Base-by-base conservation (phyloP, 2,329 filamentous ascomycete species). In the Fusarium tjaetaba region DNA sequence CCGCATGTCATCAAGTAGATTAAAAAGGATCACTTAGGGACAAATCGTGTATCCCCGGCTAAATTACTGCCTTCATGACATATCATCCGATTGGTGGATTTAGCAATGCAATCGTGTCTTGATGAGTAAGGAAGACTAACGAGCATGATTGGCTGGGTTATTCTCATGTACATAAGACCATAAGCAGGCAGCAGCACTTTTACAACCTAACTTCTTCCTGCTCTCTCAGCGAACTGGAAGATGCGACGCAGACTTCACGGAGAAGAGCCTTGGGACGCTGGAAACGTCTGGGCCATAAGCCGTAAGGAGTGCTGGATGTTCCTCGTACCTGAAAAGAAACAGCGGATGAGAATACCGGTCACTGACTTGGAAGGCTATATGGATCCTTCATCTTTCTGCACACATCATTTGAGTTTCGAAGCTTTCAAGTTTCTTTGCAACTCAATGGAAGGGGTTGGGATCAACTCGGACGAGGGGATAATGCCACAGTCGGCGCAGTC, bases 381-480 rank as follows among this genome's bases (percentile, higher is more conserved):
- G 4, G 24, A n/a, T 2, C 68, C 65, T 5, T 24, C 34, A 1
- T 11, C 18, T 24, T 71, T 71, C 13, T 71, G 67, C 20, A 48
- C 49, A 2, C 26, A 48, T 5, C 26, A 56, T 18, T 38, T 55
- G 11, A 61, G 55, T 28, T 70, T 73, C 3, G 49, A 63, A 5
- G 69, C 71, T 4, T 69, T 72, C n/a, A 65, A 63, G 15, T 14
- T 51, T 0, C 20, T 70, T 11, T 66, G 57, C 11, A 70, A 70
- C 36, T 60, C 65, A 0, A 20, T 41, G 9, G 57, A 42, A 3
- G 26, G 7, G 3, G 16, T 45, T 8, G 7, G 32, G 2, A 42
- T 43, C 10, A 11, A 26, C 1, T 8, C 45, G 2, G n/a, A 42
- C 15, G n/a, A 32, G 30, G 16, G 11, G 13, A 9, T 5, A 15